Percentiles rank a stretch among this genome's conserved stretches.
Conservation (phyloP, 2,329 filamentous ascomycete genomes). For the Fusarium sp. region DNA sequence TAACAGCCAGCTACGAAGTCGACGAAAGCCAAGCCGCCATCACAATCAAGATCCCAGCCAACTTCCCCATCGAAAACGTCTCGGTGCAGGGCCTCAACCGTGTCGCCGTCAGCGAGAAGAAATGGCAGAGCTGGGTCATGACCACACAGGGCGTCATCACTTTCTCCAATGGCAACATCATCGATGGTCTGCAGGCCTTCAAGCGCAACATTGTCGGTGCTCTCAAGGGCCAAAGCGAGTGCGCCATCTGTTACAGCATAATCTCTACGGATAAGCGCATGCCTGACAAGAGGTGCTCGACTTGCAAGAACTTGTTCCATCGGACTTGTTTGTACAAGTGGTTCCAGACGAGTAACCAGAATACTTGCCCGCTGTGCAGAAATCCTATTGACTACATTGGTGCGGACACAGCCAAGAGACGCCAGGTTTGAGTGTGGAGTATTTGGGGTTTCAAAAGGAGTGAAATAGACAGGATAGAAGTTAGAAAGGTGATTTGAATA, state of each 20-base stretch:
- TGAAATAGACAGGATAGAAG: neutral
- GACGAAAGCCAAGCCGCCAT: conserved; percentile 90
- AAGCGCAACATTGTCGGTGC: conserved; percentile 87
- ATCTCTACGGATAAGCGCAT: conserved; percentile 89
- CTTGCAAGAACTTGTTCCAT: conserved; percentile 96
- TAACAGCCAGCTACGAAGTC: conserved; percentile 86
- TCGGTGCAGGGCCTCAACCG: conserved; percentile 81
- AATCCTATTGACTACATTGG: conserved; percentile 80
- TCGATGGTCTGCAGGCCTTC: conserved; percentile 88
- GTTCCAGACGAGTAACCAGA: conserved; percentile 94
- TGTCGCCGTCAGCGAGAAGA: conserved; percentile 88
- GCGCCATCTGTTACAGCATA: conserved; percentile 96
- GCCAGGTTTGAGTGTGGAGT: conserved; percentile 39
- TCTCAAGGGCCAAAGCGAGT: conserved; percentile 93
- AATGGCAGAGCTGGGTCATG: conserved; percentile 92
- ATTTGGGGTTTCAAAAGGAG: neutral
- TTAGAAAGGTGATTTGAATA: conserved; percentile 18
- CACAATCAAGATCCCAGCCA: conserved; percentile 80
- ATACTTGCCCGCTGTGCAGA: conserved; percentile 91
- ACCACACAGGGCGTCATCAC: conserved; percentile 93
- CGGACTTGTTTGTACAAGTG: conserved; percentile 91
- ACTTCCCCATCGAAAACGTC: conserved; percentile 85
- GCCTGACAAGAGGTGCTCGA: conserved; percentile 90
- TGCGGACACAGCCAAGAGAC: conserved; percentile 54
- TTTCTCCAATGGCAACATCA: conserved; percentile 88